Conservation (phyloP, 1,284 basidiomycete species). For the Boletellus deceptivus region DNA sequence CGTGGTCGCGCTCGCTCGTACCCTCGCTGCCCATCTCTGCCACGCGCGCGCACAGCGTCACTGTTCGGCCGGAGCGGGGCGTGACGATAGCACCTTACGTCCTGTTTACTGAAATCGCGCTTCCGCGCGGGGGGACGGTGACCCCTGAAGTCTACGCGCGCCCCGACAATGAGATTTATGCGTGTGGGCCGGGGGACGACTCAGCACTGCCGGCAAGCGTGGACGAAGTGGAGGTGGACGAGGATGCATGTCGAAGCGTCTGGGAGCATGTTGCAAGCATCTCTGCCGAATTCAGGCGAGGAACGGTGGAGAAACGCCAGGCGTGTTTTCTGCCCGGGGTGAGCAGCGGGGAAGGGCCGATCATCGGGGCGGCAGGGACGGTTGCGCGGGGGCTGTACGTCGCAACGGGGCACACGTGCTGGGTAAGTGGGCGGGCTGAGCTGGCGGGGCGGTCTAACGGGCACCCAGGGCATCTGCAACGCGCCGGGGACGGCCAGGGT, state of each 20-base stretch:
- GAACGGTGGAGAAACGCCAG: slow-evolving; percentile 52
- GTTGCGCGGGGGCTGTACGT: slow-evolving; percentile 55
- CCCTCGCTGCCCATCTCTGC: slow-evolving; percentile 52
- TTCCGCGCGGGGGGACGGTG: slow-evolving; percentile 32
- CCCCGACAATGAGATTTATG: slow-evolving; percentile 66
- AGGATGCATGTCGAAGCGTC: slow-evolving; percentile 52
- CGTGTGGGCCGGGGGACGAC: slow-evolving; percentile 66
- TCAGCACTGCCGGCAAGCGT: slow-evolving; percentile 55
- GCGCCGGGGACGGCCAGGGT: slow-evolving; percentile 66
- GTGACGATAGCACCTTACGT: slow-evolving; percentile 57
- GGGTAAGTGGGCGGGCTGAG: slow-evolving; percentile 40
- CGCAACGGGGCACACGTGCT: slow-evolving; percentile 69
- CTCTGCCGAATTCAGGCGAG: slow-evolving; percentile 51
- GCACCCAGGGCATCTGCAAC: slow-evolving; percentile 63
- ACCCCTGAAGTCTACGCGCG: slow-evolving; percentile 72
- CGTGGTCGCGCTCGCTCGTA: slow-evolving; percentile 74
- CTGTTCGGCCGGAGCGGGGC: slow-evolving; percentile 47
- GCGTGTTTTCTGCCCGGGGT: slow-evolving; percentile 70
- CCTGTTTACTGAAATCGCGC: slow-evolving; percentile 60
- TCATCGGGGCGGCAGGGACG: slow-evolving; percentile 47
- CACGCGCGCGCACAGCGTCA: slow-evolving; percentile 68
- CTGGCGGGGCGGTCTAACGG: too few species aligned
- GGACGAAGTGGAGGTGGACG: slow-evolving; percentile 58
- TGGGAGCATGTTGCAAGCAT: slow-evolving; percentile 55
- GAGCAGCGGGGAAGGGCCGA: slow-evolving; percentile 51